Conservation (phyloP, 176 grass and related monocot genomes). For the Musa schizocarpa region DNA sequence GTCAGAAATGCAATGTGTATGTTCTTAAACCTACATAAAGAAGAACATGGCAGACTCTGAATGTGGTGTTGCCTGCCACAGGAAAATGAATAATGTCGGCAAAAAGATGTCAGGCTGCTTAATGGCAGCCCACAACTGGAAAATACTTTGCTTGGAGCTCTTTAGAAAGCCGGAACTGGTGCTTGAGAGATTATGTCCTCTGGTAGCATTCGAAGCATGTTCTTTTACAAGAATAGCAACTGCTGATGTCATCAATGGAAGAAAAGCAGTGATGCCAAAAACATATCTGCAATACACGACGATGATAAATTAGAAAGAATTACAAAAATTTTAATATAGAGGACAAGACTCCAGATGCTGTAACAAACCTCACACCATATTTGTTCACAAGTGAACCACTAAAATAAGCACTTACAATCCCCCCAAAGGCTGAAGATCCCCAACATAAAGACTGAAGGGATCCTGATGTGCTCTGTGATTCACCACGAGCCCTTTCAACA, state of each 20-base stretch:
- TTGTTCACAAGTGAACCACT: slow-evolving; percentile 78
- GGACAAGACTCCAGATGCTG: neutral
- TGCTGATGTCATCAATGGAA: slow-evolving; percentile 78
- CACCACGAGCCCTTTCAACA: slow-evolving; percentile 93
- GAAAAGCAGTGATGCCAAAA: slow-evolving; percentile 82
- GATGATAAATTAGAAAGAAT: neutral
- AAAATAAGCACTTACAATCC: slow-evolving; percentile 87
- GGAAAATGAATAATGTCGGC: slow-evolving; percentile 91
- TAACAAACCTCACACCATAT: slow-evolving; percentile 82
- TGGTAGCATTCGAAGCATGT: slow-evolving; percentile 22
- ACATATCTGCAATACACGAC: slow-evolving; percentile 59
- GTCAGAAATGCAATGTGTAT: neutral
- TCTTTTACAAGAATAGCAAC: slow-evolving; percentile 96
- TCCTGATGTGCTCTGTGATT: slow-evolving; percentile 87
- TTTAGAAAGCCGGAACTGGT: slow-evolving; percentile 49
- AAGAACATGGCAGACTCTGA: slow-evolving; percentile 95
- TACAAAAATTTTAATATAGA: neutral
- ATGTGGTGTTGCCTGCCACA: slow-evolving; percentile 97
- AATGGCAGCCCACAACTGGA: slow-evolving; percentile 73
- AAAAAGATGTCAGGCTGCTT: slow-evolving; percentile 81
- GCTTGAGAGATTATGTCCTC: slow-evolving; percentile 27
- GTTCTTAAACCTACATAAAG: slow-evolving; percentile 53
- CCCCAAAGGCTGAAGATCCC: slow-evolving; percentile 92
- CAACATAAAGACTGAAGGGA: slow-evolving; percentile 94
- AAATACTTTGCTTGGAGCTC: slow-evolving; percentile 50